A percentile compares a stretch with the other conserved stretches of the same genome.
Conservation (phyloP, 2,329 filamentous ascomycete species). For the Neodidymelliopsis sp. region DNA sequence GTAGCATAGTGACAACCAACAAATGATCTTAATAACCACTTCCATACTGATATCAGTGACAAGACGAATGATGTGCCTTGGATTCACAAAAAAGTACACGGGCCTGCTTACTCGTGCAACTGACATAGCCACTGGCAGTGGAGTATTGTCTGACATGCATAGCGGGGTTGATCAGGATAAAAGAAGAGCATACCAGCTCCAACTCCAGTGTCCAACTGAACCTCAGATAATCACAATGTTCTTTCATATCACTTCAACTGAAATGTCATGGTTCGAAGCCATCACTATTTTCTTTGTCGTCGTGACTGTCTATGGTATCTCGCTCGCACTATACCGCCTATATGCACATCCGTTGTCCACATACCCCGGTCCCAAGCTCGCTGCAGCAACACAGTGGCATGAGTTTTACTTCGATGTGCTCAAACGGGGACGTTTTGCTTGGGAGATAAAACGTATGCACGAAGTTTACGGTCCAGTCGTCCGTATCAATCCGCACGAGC, state of each 20-base stretch:
- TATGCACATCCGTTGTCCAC: constrained; percentile 9
- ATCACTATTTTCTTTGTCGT: neutral
- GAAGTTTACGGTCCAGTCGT: constrained; percentile 34
- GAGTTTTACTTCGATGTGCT: constrained; percentile 36
- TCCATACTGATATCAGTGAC: too few species aligned
- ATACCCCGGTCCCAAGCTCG: constrained; percentile 19
- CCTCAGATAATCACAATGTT: too few species aligned
- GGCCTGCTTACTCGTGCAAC: too few species aligned
- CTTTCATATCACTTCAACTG: neutral
- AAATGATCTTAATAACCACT: too few species aligned
- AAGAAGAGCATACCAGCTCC: too few species aligned
- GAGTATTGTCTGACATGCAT: too few species aligned
- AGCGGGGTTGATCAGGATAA: too few species aligned
- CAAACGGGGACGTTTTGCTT: constrained; percentile 26
- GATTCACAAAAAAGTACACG: too few species aligned
- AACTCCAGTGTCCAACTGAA: too few species aligned
- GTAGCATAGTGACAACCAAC: too few species aligned
- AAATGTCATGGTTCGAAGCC: neutral
- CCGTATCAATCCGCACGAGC: constrained; percentile 33
- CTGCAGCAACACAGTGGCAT: constrained; percentile 26
- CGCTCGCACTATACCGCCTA: constrained; percentile 14
- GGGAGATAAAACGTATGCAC: constrained; percentile 31
- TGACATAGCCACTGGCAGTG: too few species aligned
- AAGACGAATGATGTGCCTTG: too few species aligned
- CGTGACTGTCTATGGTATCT: neutral